Evolutionary conservation across 2,329 filamentous ascomycete genomes (phyloP), one percentile per base, ranked within the genome.

Genomic region (Penicillium sp.): DNA sequence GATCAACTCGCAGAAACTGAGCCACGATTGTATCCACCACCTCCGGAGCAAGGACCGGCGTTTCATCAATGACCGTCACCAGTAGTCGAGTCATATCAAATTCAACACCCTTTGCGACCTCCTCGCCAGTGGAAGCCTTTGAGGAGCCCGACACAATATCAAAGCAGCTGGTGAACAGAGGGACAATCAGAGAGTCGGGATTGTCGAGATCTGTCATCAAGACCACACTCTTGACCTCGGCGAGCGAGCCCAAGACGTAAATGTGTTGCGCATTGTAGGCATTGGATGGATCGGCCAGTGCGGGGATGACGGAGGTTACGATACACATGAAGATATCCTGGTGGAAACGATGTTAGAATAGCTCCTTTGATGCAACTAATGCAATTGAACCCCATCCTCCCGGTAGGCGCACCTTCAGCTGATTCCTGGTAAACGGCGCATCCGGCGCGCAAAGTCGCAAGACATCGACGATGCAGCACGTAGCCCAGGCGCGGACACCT

Each of bases 291-390:
- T 95, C 84, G 57, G 87, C 84, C 17, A 97, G 80, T 31, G 88
- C 82, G 32, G 90, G 89, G 31, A 97, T 77, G 51, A 94, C 85
- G 33, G 83, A 83, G 42, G 81, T 83, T 54, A 96, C 80, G 62
- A 96, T 88, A 47, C 95, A 80, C 18, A 83, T 84, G 71, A 97
- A 98, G 62, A 97, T 91, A 69, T 94, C 89, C 88, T 94, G 51
- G 7, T 19, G 18, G 10, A 43, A 20, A 13, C 4, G 7, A n/a
- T 35, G 39, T 47, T 35, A 48, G 26, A 30, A 14, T 33, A 7
- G 4, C 14, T 17, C 7, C 28, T 28, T 23, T 3, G 19, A 21
- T 9, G 13, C n/a, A 27, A 10, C n/a, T 9, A 8, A 23, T 17
- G 7, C 35, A 16, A 28, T 31, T 10, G 6, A 30, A 11, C 11